phyloP scores from a whole-genome alignment of 371 early-diverging fungal species.

The Haplosporangium sp. region DNA sequence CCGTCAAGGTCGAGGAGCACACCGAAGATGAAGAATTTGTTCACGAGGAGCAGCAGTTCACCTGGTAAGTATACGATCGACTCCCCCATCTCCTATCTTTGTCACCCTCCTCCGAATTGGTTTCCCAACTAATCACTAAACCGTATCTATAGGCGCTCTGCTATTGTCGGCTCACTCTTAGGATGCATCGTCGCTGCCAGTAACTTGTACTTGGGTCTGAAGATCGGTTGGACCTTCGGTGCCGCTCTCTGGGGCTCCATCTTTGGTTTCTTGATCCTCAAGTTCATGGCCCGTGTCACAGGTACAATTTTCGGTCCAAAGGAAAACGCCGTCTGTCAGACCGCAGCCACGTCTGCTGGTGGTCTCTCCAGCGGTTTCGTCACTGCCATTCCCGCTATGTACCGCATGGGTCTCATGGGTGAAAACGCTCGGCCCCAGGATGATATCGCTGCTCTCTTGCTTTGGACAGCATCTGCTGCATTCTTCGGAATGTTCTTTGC shows the following conservation, averaged over 20 bases:
- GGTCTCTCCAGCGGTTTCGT: conserved; percentile 78
- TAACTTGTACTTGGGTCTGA: conserved; percentile 65
- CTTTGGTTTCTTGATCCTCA: conserved; percentile 75
- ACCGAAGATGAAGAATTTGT: conserved; percentile 21
- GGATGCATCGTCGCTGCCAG: conserved; percentile 62
- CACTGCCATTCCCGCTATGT: conserved; percentile 80
- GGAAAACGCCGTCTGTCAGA: conserved; percentile 77
- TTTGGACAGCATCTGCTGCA: conserved; percentile 72
- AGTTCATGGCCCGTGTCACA: conserved; percentile 64
- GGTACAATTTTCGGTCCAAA: conserved; percentile 76
- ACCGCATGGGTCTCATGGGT: conserved; percentile 68
- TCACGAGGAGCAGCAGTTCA: conserved; percentile 34
- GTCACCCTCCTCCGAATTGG: neutral
- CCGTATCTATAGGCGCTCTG: conserved; percentile 48
- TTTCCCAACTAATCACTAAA: neutral
- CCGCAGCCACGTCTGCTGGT: conserved; percentile 78
- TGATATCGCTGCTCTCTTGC: conserved; percentile 63
- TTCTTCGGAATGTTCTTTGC: conserved; percentile 83
- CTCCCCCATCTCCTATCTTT: neutral
- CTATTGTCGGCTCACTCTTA: conserved; percentile 58
- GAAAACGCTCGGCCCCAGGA: conserved; percentile 42
- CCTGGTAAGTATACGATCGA: conserved; percentile 13
- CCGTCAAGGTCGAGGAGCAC: conserved; percentile 10
- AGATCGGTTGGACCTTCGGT: conserved; percentile 62
- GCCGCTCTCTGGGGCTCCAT: conserved; percentile 74